These are phyloP conservation scores for Endocalyx cinctus DNA, from an alignment of 2,329 filamentous ascomycete genomes.

Conservation along the genomic window DNA sequence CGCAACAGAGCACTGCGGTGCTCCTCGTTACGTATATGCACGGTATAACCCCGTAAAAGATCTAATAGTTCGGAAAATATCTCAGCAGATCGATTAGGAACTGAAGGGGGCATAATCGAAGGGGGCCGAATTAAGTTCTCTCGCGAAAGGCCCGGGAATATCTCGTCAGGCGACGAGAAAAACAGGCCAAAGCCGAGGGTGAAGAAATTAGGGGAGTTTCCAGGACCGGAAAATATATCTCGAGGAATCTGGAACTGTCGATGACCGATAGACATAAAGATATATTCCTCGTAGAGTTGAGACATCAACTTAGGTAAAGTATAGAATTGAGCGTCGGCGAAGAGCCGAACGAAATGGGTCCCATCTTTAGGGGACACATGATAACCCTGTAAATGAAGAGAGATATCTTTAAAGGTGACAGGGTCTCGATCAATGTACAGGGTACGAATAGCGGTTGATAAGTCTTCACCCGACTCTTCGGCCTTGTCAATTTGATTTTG, in stretches of 20 bases:
- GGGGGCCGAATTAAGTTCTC: constrained; percentile 78
- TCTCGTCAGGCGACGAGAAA: constrained; percentile 73
- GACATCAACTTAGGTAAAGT: constrained; percentile 82
- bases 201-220: constrained; percentile 95
- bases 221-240: constrained; percentile 77
- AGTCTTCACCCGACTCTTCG: constrained; percentile 53
- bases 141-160: constrained; percentile 81
- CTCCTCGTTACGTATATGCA: constrained; percentile 68
- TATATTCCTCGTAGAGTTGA: constrained; percentile 85
- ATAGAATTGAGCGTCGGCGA: constrained; percentile 95
- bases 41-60: constrained; percentile 75
- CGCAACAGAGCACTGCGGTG: constrained; percentile 75
- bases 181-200: constrained; percentile 84
- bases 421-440: constrained; percentile 95
- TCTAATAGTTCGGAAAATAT: constrained; percentile 80
- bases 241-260: constrained; percentile 85
- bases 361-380: constrained; percentile 78
- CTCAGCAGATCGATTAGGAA: constrained; percentile 77
- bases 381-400: constrained; percentile 87
- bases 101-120: constrained; percentile 74
- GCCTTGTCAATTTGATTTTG: constrained; percentile 69
- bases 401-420: constrained; percentile 81
- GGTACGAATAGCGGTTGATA: constrained; percentile 57
- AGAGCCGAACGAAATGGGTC: constrained; percentile 84
- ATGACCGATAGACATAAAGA: constrained; percentile 87